Evolutionary conservation across 2,329 filamentous ascomycete genomes (phyloP).

Genomic region (Escovopsis weberi): DNA sequence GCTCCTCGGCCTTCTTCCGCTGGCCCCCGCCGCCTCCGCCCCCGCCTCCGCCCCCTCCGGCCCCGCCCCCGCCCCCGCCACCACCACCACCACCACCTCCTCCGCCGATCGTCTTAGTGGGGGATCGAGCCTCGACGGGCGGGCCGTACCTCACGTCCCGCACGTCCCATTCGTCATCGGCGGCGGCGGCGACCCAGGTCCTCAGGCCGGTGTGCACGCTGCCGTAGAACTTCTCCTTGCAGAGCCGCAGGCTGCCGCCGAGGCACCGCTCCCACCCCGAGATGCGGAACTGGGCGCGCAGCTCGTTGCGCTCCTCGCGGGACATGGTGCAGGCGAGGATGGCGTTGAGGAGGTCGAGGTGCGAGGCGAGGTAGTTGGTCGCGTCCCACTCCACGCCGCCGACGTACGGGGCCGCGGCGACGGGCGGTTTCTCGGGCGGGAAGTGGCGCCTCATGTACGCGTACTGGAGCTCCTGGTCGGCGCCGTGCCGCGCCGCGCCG

Average conservation of each 20-base stretch:
- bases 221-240: conserved; percentile 96
- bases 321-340: conserved; percentile 70
- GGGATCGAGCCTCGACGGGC: conserved; percentile 16
- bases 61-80: too few relatives aligned
- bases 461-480: conserved; percentile 28
- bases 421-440: conserved; percentile 72
- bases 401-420: conserved; percentile 88
- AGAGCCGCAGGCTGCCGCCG: conserved; percentile 70
- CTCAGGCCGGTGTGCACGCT: conserved; percentile 78
- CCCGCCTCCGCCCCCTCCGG: too few relatives aligned
- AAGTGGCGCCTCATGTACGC: conserved; percentile 60
- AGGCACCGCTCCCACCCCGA: conserved; percentile 88
- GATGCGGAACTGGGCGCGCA: conserved; percentile 64
- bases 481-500: conserved; percentile 8
- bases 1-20: conserved; percentile 36
- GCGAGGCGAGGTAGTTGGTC: conserved; percentile 86
- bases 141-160: conserved; percentile 66
- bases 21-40: conserved; percentile 8
- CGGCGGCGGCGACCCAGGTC: conserved; percentile 79
- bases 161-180: conserved; percentile 79
- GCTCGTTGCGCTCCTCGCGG: conserved; percentile 52
- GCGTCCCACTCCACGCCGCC: conserved; percentile 98
- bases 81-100: too few relatives aligned
- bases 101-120: conserved; percentile 16
- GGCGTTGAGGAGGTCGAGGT: conserved; percentile 86